A percentile compares a stretch with the other conserved stretches of the same genome.
phyloP scores from a whole-genome alignment of 768 basidiomycete species.

The Lepiota brunneoincarnata region DNA sequence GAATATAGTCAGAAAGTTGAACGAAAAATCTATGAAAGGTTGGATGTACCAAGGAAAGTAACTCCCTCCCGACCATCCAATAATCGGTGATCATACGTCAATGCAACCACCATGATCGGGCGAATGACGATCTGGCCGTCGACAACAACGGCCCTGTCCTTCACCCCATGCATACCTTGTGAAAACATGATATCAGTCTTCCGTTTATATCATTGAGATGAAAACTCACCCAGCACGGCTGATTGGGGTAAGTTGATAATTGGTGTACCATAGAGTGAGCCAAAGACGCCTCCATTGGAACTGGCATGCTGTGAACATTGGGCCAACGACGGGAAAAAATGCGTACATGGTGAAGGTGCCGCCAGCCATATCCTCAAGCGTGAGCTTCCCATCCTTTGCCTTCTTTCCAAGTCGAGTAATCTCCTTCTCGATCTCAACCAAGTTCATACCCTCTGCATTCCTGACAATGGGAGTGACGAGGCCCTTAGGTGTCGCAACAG shows the following conservation, averaged over 20 bases:
- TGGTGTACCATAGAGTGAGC: slow-evolving; percentile 95
- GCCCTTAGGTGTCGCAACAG: slow-evolving; percentile 96
- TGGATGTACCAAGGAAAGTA: slow-evolving; percentile 87
- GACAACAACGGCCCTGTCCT: slow-evolving; percentile 87
- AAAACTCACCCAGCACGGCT: slow-evolving; percentile 75
- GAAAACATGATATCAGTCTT: neutral
- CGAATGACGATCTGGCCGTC: slow-evolving; percentile 95
- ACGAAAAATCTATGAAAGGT: neutral
- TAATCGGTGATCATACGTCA: slow-evolving; percentile 94
- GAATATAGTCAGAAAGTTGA: neutral
- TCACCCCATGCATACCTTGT: slow-evolving; percentile 90
- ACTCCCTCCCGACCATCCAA: slow-evolving; percentile 95
- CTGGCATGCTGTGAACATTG: slow-evolving; percentile 34
- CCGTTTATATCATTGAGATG: neutral
- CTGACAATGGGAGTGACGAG: slow-evolving; percentile 95
- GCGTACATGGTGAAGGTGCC: slow-evolving; percentile 97
- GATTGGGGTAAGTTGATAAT: slow-evolving; percentile 97
- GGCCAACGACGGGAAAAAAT: neutral
- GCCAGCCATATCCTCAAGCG: slow-evolving; percentile 97
- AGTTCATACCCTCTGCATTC: slow-evolving; percentile 83
- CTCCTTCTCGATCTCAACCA: slow-evolving; percentile 91
- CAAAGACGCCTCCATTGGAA: slow-evolving; percentile 98
- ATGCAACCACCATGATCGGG: slow-evolving; percentile 93
- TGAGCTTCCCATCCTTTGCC: slow-evolving; percentile 90
- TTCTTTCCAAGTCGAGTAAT: slow-evolving; percentile 91